Evolutionary conservation across 208 protist species (phyloP).

Genomic region (Crithidia acanthocephali): DNA sequence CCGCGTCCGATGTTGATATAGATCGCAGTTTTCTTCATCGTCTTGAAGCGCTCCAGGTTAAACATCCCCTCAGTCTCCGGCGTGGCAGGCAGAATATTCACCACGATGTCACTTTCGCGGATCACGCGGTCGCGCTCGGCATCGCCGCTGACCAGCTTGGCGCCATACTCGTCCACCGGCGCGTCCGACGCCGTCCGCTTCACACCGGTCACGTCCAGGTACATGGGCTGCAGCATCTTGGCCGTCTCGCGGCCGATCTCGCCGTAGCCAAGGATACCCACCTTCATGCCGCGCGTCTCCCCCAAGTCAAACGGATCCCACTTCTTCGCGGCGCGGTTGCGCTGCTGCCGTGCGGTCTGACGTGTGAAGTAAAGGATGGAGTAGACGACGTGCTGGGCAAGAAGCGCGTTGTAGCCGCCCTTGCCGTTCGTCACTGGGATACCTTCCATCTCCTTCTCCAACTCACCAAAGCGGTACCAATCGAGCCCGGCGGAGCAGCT

Average conservation of each 20-base stretch:
- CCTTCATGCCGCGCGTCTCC: conserved; percentile 54
- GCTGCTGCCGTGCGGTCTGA: conserved; percentile 51
- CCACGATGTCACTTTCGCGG: conserved; percentile 66
- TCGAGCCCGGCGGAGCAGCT: conserved; percentile 69
- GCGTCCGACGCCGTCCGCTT: conserved; percentile 23
- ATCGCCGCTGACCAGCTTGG: conserved; percentile 30
- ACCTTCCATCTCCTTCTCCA: conserved; percentile 36
- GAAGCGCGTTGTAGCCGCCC: conserved; percentile 51
- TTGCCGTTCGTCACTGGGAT: conserved; percentile 67
- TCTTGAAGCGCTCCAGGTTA: conserved; percentile 51
- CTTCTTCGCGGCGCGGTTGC: conserved; percentile 38
- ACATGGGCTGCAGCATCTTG: conserved; percentile 38
- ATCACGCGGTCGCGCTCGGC: conserved; percentile 52
- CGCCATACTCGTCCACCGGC: conserved; percentile 52
- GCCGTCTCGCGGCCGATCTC: conserved; percentile 64
- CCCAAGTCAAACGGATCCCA: conserved; percentile 65
- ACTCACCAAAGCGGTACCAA: conserved; percentile 41
- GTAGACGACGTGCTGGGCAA: conserved; percentile 67
- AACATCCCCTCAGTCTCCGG: conserved; percentile 66
- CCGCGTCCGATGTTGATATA: conserved; percentile 86
- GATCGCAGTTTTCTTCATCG: conserved; percentile 67
- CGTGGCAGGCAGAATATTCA: conserved; percentile 67
- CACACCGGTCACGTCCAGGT: conserved; percentile 60
- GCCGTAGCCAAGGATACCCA: conserved; percentile 83
- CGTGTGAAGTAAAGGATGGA: conserved; percentile 84